Base-by-base conservation (phyloP, 768 basidiomycete genomes). In the Asterophora parasitica region DNA sequence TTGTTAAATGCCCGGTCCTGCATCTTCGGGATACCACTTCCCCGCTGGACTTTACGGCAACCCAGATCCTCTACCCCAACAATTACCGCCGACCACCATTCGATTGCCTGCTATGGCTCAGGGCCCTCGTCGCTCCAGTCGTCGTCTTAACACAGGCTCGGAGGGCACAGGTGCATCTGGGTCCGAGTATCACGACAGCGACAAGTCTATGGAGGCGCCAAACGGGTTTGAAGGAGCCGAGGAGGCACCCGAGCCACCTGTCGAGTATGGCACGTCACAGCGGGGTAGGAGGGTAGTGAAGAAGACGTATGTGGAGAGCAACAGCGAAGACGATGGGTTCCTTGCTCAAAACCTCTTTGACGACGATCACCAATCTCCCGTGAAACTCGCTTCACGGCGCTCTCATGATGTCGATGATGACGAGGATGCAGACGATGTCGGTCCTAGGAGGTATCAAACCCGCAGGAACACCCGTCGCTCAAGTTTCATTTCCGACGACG, bases 101-200 rank as follows among this genome's bases (percentile, higher is more conserved):
- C 66, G 59, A 45, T 48, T 67, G 34, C 67, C 64, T 20, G 50
- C 61, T 12, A 57, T 57, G 46, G 43, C 50, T 37, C 44, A 54
- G 17, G 17, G 45, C 20, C 63, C 66, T 38, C 69, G 75, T 35
- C 66, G 69, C 19, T 70, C 68, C 0, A 60, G 56, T 27, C 66
- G 69, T 35, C 52, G 58, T 32, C 60, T 64, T 26, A 61, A 23
- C 23, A 6, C 57, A 10, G 61, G 61, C n/a, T 68, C 69, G 11
- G 61, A 60, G 17, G 61, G 66, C 34, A 47, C 48, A 2, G 67
- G 62, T 0, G 63, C 67, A 15, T 76, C 74, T 40, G 75, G 74
- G 15, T 77, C 76, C 3, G 75, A 76, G 57, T 79, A 78, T 57
- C 67, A 72, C 47, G 71, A 66, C 47, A 75, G 74, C 46, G 76